Conservation (phyloP, 1,139 yeast species). For the Blastobotrys elegans region DNA sequence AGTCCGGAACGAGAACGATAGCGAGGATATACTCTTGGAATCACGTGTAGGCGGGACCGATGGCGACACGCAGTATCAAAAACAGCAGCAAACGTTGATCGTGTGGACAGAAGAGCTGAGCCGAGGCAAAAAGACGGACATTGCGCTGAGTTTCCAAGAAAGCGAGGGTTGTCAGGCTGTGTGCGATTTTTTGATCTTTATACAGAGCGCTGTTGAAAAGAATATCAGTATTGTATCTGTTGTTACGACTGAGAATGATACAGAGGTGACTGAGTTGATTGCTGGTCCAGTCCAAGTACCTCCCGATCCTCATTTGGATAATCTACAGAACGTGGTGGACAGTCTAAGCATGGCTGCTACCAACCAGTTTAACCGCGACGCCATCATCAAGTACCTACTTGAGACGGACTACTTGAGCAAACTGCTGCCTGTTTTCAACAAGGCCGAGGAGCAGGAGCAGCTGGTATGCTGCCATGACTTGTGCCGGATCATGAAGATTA, state of each 20-base stretch:
- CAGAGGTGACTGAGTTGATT: constrained; percentile 66
- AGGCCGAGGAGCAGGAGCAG: constrained; percentile 49
- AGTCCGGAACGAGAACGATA: constrained; percentile 67
- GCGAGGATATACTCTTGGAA: constrained; percentile 55
- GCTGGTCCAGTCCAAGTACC: constrained; percentile 80
- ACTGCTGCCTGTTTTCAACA: constrained; percentile 48
- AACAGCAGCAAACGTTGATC: constrained; percentile 90
- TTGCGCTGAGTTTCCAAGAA: constrained; percentile 90
- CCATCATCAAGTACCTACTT: constrained; percentile 29
- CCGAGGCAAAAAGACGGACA: constrained; percentile 52
- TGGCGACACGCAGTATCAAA: constrained; percentile 78
- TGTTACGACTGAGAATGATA: constrained; percentile 42
- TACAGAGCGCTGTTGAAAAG: constrained; percentile 61
- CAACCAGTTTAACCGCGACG: constrained; percentile 32
- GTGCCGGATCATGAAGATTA: constrained; percentile 66
- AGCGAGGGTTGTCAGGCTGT: constrained; percentile 81
- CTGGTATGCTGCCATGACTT: constrained; percentile 55
- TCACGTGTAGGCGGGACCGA: constrained; percentile 46
- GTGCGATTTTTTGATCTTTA: constrained; percentile 72
- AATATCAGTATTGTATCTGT: constrained; percentile 71
- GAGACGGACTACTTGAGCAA: constrained; percentile 46
- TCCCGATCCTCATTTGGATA: constrained; percentile 44
- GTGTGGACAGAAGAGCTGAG: constrained; percentile 76
- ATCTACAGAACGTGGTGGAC: constrained; percentile 43
- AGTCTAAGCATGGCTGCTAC: constrained; percentile 31